phyloP scores from a whole-genome alignment of 306 rosid species.

The Medicago truncatula region MtrunA17r5.0-ANR NC_053042.1:53373501-53374000 shows the following conservation, averaged over 20 bases:
- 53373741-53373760: not conserved
- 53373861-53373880: too few species aligned
- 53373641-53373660: conserved; percentile 43
- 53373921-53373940: too few species aligned
- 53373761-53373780: not conserved
- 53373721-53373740: conserved; percentile 29
- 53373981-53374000: too few species aligned
- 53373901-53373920: too few species aligned
- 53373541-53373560: conserved; percentile 41
- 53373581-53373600: conserved; percentile 38
- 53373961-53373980: too few species aligned
- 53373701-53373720: conserved; percentile 43
- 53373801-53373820: not conserved
- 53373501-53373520: conserved; percentile 43
- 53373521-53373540: conserved; percentile 43
- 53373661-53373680: conserved; percentile 45
- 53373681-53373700: conserved; percentile 43
- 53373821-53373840: not conserved
- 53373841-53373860: too few species aligned
- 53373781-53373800: not conserved
- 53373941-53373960: too few species aligned
- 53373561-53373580: conserved; percentile 6
- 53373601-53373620: conserved; percentile 48
- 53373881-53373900: too few species aligned
- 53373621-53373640: conserved; percentile 49